A percentile compares a stretch with the other conserved stretches of the same genome.
These are phyloP conservation scores for Suhomyces prunicola DNA, from an alignment of 805 yeast species.

Conservation along the genomic window DNA sequence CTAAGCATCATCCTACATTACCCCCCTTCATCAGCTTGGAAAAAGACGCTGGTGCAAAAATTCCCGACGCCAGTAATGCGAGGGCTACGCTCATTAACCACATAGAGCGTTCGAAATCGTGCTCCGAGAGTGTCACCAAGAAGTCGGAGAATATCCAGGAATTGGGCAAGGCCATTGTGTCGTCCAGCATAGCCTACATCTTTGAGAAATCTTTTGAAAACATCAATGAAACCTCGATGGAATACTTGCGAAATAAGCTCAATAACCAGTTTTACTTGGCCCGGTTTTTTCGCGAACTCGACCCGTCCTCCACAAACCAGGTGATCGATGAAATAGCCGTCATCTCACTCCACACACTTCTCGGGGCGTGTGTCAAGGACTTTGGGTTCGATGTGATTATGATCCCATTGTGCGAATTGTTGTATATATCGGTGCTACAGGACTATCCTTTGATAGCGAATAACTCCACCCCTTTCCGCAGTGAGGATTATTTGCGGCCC, in stretches of 20 bases:
- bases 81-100: conserved; percentile 23
- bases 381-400: conserved; percentile 75
- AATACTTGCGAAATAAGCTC: conserved; percentile 47
- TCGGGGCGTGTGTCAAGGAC: conserved; percentile 73
- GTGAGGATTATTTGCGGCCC: conserved; percentile 5
- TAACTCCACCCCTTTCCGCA: conserved; percentile 8
- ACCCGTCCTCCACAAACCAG: conserved; percentile 31
- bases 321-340: conserved; percentile 49
- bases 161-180: conserved; percentile 56
- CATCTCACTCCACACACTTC: conserved; percentile 51
- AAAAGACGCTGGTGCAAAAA: not conserved
- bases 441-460: conserved; percentile 67
- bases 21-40: conserved; percentile 9
- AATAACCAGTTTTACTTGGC: conserved; percentile 40
- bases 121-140: conserved; percentile 44
- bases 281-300: conserved; percentile 46
- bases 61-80: conserved; percentile 13
- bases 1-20: conserved; percentile 2
- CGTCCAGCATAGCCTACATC: conserved; percentile 56
- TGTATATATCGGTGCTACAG: conserved; percentile 54
- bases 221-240: conserved; percentile 52
- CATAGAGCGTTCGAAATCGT: conserved; percentile 62
- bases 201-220: conserved; percentile 61
- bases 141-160: conserved; percentile 47
- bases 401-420: conserved; percentile 63